phyloP scores from a whole-genome alignment of 106 monocot species.

The Allium fistulosum region DNA sequence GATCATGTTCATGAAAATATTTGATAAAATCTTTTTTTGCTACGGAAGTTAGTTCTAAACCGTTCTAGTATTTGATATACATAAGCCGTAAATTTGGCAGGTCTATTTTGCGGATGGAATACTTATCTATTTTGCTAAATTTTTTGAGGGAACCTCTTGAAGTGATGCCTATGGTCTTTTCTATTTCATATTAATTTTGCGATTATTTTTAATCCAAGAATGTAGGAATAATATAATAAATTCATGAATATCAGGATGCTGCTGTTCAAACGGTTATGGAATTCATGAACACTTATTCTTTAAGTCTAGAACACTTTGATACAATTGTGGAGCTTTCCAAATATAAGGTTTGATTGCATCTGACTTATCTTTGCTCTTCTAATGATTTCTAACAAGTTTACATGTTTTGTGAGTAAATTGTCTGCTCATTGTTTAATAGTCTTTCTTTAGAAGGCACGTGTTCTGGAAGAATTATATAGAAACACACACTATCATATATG shows the following conservation, averaged over 20 bases:
- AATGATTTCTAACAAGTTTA: too few species aligned
- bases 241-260: conserved; percentile 47
- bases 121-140: conserved; percentile 64
- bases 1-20: too few species aligned
- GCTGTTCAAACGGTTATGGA: conserved; percentile 84
- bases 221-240: not conserved
- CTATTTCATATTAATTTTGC: not conserved
- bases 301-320: conserved; percentile 88
- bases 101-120: conserved; percentile 62
- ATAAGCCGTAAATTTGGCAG: conserved; percentile 18
- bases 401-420: too few species aligned
- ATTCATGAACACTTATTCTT: conserved; percentile 90
- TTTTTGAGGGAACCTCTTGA: conserved; percentile 62
- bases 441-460: too few species aligned
- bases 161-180: conserved; percentile 47
- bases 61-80: not conserved
- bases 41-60: too few species aligned
- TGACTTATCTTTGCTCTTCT: not conserved
- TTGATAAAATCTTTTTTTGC: too few species aligned
- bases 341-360: conserved; percentile 46
- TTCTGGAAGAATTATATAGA: too few species aligned
- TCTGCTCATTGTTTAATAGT: too few species aligned
- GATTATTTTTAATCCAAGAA: not conserved
- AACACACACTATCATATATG: too few species aligned
- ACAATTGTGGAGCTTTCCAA: conserved; percentile 77